These are phyloP conservation scores for Penicillium ochrochloron DNA, from an alignment of 495 filamentous ascomycete species.

Conservation along the genomic window DNA sequence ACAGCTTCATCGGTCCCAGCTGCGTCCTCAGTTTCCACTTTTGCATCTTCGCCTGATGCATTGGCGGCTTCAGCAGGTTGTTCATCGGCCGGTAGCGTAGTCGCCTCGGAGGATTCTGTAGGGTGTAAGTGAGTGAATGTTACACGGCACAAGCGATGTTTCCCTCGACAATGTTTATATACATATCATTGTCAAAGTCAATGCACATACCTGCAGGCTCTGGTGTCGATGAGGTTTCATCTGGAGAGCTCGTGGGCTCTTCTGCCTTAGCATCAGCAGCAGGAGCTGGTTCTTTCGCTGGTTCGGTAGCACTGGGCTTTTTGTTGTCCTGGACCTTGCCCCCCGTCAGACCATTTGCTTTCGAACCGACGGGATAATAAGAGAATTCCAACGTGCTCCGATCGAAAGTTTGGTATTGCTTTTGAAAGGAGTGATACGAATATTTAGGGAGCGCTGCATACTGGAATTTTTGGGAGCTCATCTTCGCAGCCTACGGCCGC, in stretches of 20 bases:
- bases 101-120: slow-evolving; percentile 37
- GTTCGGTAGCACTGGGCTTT: slow-evolving; percentile 30
- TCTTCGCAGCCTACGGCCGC: slow-evolving; percentile 40
- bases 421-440: slow-evolving; percentile 44
- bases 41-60: slow-evolving; percentile 28
- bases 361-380: slow-evolving; percentile 42
- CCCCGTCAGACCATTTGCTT: slow-evolving; percentile 43
- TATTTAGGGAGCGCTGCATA: slow-evolving; percentile 50
- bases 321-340: slow-evolving; percentile 47
- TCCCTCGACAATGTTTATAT: slow-evolving; percentile 6
- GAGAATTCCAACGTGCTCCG: slow-evolving; percentile 39
- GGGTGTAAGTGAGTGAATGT: slow-evolving; percentile 22
- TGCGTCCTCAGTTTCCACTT: slow-evolving; percentile 29
- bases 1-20: slow-evolving; percentile 23
- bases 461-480: slow-evolving; percentile 40
- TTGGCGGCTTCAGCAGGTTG: slow-evolving; percentile 30
- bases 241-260: slow-evolving; percentile 24
- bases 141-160: background rate
- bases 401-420: slow-evolving; percentile 49
- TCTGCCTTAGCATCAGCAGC: slow-evolving; percentile 28
- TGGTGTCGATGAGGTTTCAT: slow-evolving; percentile 30
- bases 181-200: background rate
- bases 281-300: slow-evolving; percentile 31
- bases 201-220: slow-evolving; percentile 39
- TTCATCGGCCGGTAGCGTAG: slow-evolving; percentile 26